Conservation (phyloP, 345 rosid genomes). For the rapeseed (Brassica napus) region DNA sequence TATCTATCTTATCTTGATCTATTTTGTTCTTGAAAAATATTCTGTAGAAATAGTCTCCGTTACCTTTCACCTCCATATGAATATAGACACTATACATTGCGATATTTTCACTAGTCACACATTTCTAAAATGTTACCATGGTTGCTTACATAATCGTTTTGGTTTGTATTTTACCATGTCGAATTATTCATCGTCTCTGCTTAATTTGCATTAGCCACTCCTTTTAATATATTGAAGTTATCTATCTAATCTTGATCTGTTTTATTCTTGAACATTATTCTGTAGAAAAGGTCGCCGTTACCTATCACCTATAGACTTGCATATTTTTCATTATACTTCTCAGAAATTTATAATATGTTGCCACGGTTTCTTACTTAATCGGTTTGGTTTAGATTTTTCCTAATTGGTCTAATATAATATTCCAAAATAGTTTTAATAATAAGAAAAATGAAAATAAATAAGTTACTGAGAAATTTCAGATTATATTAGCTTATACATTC, state of each 20-base stretch:
- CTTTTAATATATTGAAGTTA: background rate
- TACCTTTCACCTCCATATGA: background rate
- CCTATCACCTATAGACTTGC: background rate
- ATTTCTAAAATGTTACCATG: background rate
- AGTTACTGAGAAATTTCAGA: slow-evolving; percentile 8
- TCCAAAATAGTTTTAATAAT: background rate
- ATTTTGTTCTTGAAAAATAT: background rate
- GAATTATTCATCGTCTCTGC: slow-evolving; percentile 14
- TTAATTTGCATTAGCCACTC: slow-evolving; percentile 31
- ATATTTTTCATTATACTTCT: background rate
- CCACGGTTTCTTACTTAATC: background rate
- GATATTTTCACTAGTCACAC: background rate
- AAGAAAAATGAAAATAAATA: background rate
- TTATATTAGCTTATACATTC: slow-evolving; percentile 25
- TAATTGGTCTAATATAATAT: too few relatives aligned
- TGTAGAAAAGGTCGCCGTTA: background rate
- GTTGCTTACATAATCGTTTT: slow-evolving; percentile 1
- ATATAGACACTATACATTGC: background rate
- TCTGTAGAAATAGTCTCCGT: background rate
- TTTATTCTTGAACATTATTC: background rate
- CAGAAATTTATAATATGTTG: background rate
- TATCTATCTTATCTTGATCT: slow-evolving; percentile 9
- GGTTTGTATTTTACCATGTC: slow-evolving; percentile 36
- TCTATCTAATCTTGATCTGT: slow-evolving; percentile 1
- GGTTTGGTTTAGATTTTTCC: too few relatives aligned